Conservation (phyloP, 2,329 filamentous ascomycete species). For the Penicillium sp. region DNA sequence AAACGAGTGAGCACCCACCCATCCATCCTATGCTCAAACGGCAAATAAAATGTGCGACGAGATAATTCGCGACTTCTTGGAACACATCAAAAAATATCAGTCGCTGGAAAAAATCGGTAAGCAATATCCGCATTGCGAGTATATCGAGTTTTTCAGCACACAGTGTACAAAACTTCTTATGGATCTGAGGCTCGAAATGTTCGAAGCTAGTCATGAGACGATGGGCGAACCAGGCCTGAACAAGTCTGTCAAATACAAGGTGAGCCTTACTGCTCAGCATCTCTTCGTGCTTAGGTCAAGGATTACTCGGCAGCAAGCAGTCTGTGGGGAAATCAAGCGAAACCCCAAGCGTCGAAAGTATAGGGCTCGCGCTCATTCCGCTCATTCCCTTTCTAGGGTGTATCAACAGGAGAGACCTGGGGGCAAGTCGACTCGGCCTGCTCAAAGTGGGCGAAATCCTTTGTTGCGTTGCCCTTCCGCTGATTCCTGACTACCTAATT, state of each 20-base stretch:
- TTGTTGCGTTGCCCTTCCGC: background rate
- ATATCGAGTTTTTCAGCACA: background rate
- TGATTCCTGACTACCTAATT: too few species aligned
- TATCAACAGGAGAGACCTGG: background rate
- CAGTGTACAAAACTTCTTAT: background rate
- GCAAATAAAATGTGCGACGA: background rate
- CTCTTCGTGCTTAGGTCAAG: background rate
- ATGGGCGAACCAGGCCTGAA: background rate
- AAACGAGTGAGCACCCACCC: background rate
- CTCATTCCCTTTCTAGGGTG: background rate
- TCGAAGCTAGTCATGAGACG: background rate
- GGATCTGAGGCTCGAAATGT: background rate
- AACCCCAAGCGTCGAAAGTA: background rate
- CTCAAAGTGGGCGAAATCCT: background rate
- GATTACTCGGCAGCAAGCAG: background rate
- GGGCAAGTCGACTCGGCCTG: background rate
- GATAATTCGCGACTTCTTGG: background rate
- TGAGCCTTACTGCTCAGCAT: background rate
- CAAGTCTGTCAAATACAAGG: background rate
- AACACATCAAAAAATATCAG: background rate
- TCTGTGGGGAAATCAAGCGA: background rate
- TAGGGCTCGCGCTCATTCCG: background rate
- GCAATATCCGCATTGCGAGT: background rate
- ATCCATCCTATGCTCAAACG: background rate
- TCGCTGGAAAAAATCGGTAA: background rate